A percentile compares a stretch with the other conserved stretches of the same genome.
These are phyloP conservation scores for Zelonia costaricensis DNA, from an alignment of 208 protist genomes.

Conservation along the genomic window DNA sequence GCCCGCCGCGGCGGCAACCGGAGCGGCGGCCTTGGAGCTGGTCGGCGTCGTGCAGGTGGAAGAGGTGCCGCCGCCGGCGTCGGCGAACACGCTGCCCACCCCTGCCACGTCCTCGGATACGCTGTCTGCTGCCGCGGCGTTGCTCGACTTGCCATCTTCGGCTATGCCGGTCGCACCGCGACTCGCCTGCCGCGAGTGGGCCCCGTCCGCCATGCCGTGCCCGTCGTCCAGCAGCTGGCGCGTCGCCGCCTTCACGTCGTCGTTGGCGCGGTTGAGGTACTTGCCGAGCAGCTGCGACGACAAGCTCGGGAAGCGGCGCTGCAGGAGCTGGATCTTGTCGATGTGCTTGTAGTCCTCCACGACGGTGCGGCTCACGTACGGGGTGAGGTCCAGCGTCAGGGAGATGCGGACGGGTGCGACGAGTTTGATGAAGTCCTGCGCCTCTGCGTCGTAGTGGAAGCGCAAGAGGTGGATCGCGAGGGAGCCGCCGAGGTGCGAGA, in stretches of 20 bases:
- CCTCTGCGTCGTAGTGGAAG: conserved; percentile 65
- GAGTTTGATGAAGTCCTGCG: conserved; percentile 67
- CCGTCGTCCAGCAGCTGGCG: conserved; percentile 28
- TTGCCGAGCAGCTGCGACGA: conserved; percentile 10
- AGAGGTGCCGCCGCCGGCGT: conserved; percentile 2
- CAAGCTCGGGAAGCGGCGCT: conserved; percentile 41
- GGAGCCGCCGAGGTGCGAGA: conserved; percentile 66
- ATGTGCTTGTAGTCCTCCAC: conserved; percentile 36
- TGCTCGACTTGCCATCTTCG: not conserved
- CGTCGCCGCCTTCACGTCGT: conserved; percentile 31
- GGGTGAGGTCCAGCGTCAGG: conserved; percentile 53
- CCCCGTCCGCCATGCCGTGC: conserved; percentile 3
- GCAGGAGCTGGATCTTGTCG: conserved; percentile 32
- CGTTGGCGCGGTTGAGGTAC: conserved; percentile 19
- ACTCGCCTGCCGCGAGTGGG: conserved; percentile 24
- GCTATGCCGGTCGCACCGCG: not conserved
- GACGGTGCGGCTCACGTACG: conserved; percentile 50
- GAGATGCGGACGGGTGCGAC: conserved; percentile 56
- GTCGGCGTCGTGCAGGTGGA: not conserved
- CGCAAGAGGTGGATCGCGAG: conserved; percentile 81
- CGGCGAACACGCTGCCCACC: not conserved
- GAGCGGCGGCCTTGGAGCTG: not conserved
- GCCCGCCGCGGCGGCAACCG: not conserved
- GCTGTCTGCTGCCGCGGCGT: conserved; percentile 5
- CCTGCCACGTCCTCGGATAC: conserved; percentile 12